Conservation (phyloP, 495 filamentous ascomycete genomes). For the Chaetomium tenue region DNA sequence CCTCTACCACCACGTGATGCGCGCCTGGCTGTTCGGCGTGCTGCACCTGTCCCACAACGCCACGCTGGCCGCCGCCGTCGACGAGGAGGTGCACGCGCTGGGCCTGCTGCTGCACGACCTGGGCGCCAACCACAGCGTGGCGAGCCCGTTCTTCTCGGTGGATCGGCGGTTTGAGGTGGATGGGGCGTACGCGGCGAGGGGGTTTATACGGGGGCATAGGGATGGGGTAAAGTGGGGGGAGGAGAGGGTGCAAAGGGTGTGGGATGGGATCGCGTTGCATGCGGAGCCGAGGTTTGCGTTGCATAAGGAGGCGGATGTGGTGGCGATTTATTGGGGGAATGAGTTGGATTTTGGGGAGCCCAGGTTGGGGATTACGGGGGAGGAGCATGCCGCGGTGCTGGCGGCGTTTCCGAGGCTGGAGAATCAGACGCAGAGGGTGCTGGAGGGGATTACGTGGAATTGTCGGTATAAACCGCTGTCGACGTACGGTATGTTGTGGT, state of each 20-base stretch:
- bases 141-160: not conserved
- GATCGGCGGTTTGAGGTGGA: not conserved
- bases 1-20: not conserved
- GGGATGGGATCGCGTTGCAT: not conserved
- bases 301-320: not conserved
- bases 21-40: not conserved
- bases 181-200: not conserved
- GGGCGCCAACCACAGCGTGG: not conserved
- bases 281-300: not conserved
- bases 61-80: not conserved
- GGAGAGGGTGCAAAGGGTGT: not conserved
- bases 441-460: not conserved
- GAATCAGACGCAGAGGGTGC: not conserved
- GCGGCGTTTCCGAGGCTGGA: not conserved
- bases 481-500: not conserved
- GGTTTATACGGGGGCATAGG: not conserved
- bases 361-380: not conserved
- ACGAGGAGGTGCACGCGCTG: not conserved
- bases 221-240: not conserved
- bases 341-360: not conserved
- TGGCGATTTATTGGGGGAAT: not conserved
- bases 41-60: not conserved
- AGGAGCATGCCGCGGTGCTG: not conserved
- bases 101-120: not conserved
- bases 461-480: not conserved